Base-by-base conservation (phyloP, 805 yeast species). In the Starmerella sp. region DNA sequence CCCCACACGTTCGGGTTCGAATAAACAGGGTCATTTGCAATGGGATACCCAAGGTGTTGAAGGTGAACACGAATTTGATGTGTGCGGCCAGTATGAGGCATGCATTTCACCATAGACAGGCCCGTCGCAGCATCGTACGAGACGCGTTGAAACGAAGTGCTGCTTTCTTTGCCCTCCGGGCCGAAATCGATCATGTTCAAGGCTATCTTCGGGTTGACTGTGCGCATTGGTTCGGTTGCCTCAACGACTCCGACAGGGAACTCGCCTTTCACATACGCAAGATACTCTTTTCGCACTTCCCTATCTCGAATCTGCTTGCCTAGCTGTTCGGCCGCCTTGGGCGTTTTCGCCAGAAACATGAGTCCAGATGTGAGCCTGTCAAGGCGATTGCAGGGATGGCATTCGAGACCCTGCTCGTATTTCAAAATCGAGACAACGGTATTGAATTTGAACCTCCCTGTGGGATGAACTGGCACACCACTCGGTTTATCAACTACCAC, bases 31-130 rank as follows among this genome's bases (percentile, higher is more conserved):
- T 91, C 98, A 66, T 91, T 90, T 3, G 86, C 88, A 47, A 91
- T 91, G 0, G 97, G 96, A 65, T 74, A 77, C 0, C 97, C 97
- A n/a, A 93, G 62, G 60, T 75, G 84, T 69, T 90, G 96, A 54
- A 93, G 70, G 71, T 93, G 98, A 0, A 93, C 95, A 57, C 98
- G 74, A 51, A 93, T 89, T 67, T 91, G 98, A 68, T 91, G 98
- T 0, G 97, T 88, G 65, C 98, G 75, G 0, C 98, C 98, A 0
- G 98, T 91, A 15, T 77, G 71, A 1, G 98, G 98, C 60, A 74
- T 77, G 69, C 97, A 91, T 57, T 80, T 75, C 3, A 93, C 96
- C 31, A 93, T 75, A 10, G 60, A 54, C 17, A 44, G 41, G 53
- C 87, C 80, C 7, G 81, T 75, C 43, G 75, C 65, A 1, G 84